A percentile compares a stretch with the other conserved stretches of the same genome.
These are phyloP conservation scores for Solanum pinnatisectum DNA, from an alignment of 257 asterid genomes.

Conservation along the genomic window DNA sequence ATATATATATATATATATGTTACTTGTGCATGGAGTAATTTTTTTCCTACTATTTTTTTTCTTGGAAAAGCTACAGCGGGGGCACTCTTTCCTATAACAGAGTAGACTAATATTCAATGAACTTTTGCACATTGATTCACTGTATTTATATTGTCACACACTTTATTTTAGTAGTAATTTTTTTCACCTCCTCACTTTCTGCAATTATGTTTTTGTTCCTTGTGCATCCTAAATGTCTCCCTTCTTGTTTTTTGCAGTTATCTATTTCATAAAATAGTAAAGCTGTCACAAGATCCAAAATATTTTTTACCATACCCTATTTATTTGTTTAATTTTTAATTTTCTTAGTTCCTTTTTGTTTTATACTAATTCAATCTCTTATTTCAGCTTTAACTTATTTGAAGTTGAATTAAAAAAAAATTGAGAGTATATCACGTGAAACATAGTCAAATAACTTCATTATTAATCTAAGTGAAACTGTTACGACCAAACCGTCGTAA, in stretches of 20 bases:
- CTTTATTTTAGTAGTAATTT: background rate
- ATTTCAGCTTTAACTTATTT: background rate
- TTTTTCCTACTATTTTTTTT: background rate
- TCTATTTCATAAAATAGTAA: background rate
- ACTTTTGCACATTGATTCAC: background rate
- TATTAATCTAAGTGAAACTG: no score
- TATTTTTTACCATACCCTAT: background rate
- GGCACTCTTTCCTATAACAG: background rate
- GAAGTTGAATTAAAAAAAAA: background rate
- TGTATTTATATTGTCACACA: background rate
- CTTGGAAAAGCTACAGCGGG: constrained; percentile 6
- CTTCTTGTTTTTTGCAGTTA: background rate
- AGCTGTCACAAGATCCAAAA: constrained; percentile 10
- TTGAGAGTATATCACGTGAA: background rate
- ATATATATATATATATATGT: background rate
- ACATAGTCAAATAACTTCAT: background rate
- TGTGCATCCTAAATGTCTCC: constrained; percentile 2
- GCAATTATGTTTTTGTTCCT: background rate
- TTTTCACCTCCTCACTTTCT: background rate
- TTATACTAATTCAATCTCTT: background rate
- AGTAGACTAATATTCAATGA: constrained; percentile 10
- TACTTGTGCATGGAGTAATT: background rate
- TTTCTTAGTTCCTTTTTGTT: background rate
- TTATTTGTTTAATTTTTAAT: background rate
- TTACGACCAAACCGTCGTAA: no score